These are phyloP conservation scores for Leptodermis oblonga DNA, from an alignment of 257 asterid genomes.

Conservation along the genomic window DNA sequence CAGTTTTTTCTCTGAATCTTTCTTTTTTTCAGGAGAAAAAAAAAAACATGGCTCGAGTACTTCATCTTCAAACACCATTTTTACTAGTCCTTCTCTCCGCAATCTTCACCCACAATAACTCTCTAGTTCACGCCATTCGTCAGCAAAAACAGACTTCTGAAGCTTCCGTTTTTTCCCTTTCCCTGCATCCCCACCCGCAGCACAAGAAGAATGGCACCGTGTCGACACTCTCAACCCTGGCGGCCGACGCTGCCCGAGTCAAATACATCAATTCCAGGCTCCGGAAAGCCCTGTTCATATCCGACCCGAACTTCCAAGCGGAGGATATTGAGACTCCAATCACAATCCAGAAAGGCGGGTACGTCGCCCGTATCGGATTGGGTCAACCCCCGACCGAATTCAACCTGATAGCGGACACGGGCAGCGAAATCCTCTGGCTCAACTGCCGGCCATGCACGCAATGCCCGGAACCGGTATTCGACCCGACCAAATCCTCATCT, in stretches of 20 bases:
- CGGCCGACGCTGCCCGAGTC: neutral
- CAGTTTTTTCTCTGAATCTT: no score
- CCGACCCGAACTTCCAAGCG: no score
- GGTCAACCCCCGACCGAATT: constrained; percentile 7
- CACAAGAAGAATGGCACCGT: neutral
- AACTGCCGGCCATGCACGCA: neutral
- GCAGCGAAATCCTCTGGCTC: constrained; percentile 4
- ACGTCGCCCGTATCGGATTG: neutral
- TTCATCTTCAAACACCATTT: no score
- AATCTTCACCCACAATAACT: no score
- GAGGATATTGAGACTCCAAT: neutral
- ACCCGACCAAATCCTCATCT: constrained; percentile 3
- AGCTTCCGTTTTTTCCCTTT: neutral
- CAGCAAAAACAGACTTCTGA: no score
- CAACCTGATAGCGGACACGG: neutral
- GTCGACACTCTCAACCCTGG: neutral
- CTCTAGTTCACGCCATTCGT: no score
- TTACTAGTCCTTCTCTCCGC: no score
- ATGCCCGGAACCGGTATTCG: neutral
- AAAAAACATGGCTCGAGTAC: no score
- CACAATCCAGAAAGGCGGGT: fast-evolving
- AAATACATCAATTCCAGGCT: neutral
- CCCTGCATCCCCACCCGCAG: neutral
- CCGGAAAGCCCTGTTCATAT: neutral
- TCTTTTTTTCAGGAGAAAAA: no score